Base-by-base conservation (phyloP, 257 asterid species). In the Forsythia viridissima region DNA sequence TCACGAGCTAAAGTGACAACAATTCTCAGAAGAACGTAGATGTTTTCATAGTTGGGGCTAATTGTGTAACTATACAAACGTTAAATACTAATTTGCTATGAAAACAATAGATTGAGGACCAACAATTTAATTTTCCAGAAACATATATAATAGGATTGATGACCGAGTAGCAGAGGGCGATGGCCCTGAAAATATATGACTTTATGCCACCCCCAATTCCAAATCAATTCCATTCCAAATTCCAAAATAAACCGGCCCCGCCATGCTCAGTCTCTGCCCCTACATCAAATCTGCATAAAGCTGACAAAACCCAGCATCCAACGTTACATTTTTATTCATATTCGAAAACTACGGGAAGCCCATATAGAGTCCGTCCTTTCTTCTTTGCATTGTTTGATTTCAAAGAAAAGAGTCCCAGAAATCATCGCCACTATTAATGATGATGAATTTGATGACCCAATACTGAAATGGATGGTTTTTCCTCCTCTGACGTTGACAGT, bases 401-500 rank as follows among this genome's bases (percentile, higher is more conserved):
- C 44, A 41, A 69, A 41, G 6, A 70, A 75, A 66, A 52, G 76
- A 11, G 36, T 3, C 74, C 70, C 73, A 59, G 67, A 66, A 77
- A 36, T 51, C 76, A 36, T 73, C 75, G 73, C 44, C 71, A 39
- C 39, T 69, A 52, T 71, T 38, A 75, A 42, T 70, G 73, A 78
- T 73, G 85, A 51, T 52, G 76, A 83, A 41, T 71, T 75, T 73
- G 77, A 72, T 68, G 78, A 70, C 65, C 44, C 43, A 52, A 73
- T 24, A 80, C 78, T 82, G 87, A 84, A 76, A 85, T 84, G 89
- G 86, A 70, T 70, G 88, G 74, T 66, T 74, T 30, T 30, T 30
- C 34, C 34, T 30, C 34, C 34, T 30, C 34, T 30, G 34, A 30
- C 34, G 34, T 30, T 30, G 34, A 30, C 34, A 30, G 34, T 30